Conservation (phyloP, 2,329 filamentous ascomycete genomes). For the Pseudocercospora crystallina region DNA sequence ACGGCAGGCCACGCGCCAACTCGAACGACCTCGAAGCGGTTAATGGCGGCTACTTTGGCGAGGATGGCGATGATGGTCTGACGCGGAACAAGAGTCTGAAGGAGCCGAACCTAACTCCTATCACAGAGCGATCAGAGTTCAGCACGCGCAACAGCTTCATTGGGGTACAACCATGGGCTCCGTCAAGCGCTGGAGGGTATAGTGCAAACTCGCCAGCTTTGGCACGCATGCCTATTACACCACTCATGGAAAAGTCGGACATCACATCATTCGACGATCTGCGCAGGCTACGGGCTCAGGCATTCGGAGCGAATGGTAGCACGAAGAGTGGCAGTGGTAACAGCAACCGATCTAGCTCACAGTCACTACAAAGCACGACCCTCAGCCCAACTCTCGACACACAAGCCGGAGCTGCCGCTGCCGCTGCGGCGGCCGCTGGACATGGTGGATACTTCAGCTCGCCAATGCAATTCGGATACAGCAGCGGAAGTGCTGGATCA, state of each 20-base stretch:
- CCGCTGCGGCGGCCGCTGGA: background rate
- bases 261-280: constrained; percentile 31
- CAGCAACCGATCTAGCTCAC: constrained; percentile 23
- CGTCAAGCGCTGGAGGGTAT: constrained; percentile 55
- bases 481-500: constrained; percentile 23
- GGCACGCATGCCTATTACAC: constrained; percentile 52
- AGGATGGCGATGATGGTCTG: constrained; percentile 63
- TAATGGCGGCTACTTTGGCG: constrained; percentile 87
- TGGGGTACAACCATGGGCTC: constrained; percentile 56
- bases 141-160: constrained; percentile 91
- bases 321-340: constrained; percentile 15
- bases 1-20: constrained; percentile 57
- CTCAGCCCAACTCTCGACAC: constrained; percentile 15
- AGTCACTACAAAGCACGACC: constrained; percentile 13
- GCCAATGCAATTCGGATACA: constrained; percentile 29
- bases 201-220: constrained; percentile 78
- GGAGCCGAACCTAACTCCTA: constrained; percentile 91
- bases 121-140: constrained; percentile 94
- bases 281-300: constrained; percentile 50
- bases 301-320: constrained; percentile 52
- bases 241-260: constrained; percentile 25
- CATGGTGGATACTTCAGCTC: constrained; percentile 21
- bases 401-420: background rate
- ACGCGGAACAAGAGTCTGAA: constrained; percentile 71
- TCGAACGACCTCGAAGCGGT: constrained; percentile 56